Evolutionary conservation across 1,284 basidiomycete species (phyloP).

Genomic region (Cryptococcus amylolentus): DNA sequence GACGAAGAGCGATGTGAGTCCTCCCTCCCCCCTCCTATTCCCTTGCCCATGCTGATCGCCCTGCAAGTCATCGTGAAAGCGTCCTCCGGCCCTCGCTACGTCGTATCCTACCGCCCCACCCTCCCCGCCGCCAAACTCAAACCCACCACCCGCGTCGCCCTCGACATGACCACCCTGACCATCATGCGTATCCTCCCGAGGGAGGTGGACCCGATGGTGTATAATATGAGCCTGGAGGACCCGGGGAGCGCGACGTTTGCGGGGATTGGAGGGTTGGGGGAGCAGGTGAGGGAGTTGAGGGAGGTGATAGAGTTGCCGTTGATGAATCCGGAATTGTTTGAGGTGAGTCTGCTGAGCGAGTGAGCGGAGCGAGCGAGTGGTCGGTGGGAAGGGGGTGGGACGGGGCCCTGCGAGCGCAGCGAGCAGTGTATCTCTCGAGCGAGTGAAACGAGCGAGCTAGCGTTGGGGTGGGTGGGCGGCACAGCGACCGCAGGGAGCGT

Average conservation of each 20-base stretch:
- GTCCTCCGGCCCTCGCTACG: constrained; percentile 95
- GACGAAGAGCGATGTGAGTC: constrained; percentile 92
- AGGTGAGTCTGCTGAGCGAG: constrained; percentile 27
- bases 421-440: neutral
- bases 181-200: constrained; percentile 98
- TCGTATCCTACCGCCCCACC: constrained; percentile 94
- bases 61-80: constrained; percentile 94
- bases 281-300: constrained; percentile 93
- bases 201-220: constrained; percentile 96
- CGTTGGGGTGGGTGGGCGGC: neutral
- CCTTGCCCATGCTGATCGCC: neutral
- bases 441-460: neutral
- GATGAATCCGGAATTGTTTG: constrained; percentile 91
- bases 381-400: neutral
- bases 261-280: constrained; percentile 91
- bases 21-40: neutral
- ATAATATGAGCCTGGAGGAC: constrained; percentile 99
- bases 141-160: constrained; percentile 87
- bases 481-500: constrained; percentile 1
- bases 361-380: neutral
- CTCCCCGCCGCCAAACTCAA: constrained; percentile 92
- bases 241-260: constrained; percentile 94
- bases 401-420: neutral
- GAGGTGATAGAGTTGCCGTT: constrained; percentile 97
- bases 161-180: constrained; percentile 99